phyloP scores from a whole-genome alignment of 495 filamentous ascomycete genomes.

The Hypoxylon fragiforme region DNA sequence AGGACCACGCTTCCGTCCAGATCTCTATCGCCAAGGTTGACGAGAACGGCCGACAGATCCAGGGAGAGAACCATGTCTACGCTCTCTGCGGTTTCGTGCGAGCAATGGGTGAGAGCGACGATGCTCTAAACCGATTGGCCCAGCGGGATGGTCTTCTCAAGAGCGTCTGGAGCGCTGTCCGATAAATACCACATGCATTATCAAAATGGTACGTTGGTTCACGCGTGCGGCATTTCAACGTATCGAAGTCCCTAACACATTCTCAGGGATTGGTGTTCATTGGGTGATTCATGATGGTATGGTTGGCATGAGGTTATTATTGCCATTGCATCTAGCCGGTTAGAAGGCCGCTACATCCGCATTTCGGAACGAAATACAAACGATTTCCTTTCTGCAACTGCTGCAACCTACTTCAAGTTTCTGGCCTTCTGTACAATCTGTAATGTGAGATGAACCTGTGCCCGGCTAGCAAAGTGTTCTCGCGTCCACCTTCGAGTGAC shows the following conservation, averaged over 20 bases:
- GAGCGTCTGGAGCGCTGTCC: conserved; percentile 89
- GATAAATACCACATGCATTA: conserved; percentile 52
- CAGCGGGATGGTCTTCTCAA: conserved; percentile 96
- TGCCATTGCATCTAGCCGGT: conserved; percentile 42
- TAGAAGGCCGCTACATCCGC: conserved; percentile 33
- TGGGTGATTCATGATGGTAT: conserved; percentile 36
- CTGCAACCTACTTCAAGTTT: too few species aligned
- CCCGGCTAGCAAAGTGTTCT: conserved; percentile 55
- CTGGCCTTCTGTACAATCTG: conserved; percentile 1
- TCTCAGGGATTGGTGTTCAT: conserved; percentile 30
- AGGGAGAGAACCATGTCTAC: conserved; percentile 87
- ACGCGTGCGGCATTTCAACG: background rate
- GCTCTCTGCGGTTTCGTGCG: conserved; percentile 97
- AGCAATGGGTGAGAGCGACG: conserved; percentile 96
- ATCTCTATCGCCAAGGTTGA: conserved; percentile 73
- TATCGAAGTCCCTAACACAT: conserved; percentile 8
- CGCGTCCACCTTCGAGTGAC: conserved; percentile 49
- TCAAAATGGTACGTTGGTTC: conserved; percentile 31
- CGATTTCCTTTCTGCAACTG: conserved; percentile 33
- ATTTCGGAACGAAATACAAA: conserved; percentile 40
- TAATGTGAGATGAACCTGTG: conserved; percentile 17
- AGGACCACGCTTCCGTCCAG: conserved; percentile 94
- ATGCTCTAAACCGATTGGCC: conserved; percentile 90
- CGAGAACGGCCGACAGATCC: conserved; percentile 91
- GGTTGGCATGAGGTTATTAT: conserved; percentile 42